Evolutionary conservation across 768 basidiomycete species (phyloP).

Genomic region (Saitozyma podzolica): DNA sequence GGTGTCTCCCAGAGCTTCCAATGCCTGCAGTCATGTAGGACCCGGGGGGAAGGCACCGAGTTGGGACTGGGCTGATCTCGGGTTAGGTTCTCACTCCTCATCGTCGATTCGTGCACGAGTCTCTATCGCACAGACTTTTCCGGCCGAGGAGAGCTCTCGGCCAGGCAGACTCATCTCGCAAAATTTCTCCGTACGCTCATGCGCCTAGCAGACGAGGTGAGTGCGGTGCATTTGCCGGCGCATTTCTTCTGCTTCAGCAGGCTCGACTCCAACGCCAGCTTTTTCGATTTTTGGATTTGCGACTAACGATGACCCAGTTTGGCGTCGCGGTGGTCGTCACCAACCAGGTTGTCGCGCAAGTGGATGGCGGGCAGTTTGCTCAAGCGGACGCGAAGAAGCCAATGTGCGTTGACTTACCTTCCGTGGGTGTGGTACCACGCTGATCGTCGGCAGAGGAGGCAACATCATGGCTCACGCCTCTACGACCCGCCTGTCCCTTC

Average conservation of each 20-base stretch:
- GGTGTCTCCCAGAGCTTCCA: no score
- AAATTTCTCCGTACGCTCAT: slow-evolving; percentile 92
- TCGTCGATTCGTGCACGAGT: slow-evolving; percentile 95
- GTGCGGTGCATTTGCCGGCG: slow-evolving; percentile 18
- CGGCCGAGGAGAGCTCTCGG: slow-evolving; percentile 91
- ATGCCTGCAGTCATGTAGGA: no score
- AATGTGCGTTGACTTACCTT: slow-evolving; percentile 56
- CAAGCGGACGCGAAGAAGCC: slow-evolving; percentile 95
- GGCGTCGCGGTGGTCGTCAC: slow-evolving; percentile 96
- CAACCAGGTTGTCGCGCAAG: slow-evolving; percentile 99
- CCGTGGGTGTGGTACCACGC: not conserved
- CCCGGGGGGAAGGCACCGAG: no score
- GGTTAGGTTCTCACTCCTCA: slow-evolving; percentile 84
- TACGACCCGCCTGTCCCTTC: slow-evolving; percentile 88
- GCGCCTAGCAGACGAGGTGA: slow-evolving; percentile 91
- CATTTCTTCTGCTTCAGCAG: not conserved
- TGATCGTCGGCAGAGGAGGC: slow-evolving; percentile 61
- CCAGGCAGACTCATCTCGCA: slow-evolving; percentile 91
- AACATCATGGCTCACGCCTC: slow-evolving; percentile 99
- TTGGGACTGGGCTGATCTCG: not conserved
- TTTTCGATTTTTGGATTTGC: no score
- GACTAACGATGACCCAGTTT: slow-evolving; percentile 61
- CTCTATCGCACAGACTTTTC: slow-evolving; percentile 94
- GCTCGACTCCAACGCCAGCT: no score
- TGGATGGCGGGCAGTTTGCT: slow-evolving; percentile 86